Evolutionary conservation across 2,329 filamentous ascomycete species (phyloP).

Genomic region (Gremmenia infestans): DNA sequence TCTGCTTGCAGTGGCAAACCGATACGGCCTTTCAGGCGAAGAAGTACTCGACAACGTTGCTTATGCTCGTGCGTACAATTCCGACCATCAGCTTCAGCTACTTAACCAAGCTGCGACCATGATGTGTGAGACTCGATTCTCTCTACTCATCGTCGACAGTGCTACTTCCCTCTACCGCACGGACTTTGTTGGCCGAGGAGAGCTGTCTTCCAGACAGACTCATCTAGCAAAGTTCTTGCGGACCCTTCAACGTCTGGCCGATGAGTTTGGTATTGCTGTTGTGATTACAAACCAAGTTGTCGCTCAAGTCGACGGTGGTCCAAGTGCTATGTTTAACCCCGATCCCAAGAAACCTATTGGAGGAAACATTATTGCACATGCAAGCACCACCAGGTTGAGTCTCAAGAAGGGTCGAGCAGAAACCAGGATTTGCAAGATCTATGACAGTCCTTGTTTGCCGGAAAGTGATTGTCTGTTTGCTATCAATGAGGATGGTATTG

Average conservation of each 20-base stretch:
- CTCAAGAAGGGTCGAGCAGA: slow-evolving; percentile 93
- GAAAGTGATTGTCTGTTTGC: slow-evolving; percentile 97
- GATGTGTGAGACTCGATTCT: slow-evolving; percentile 99
- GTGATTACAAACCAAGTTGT: slow-evolving; percentile 99
- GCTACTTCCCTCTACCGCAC: slow-evolving; percentile 94
- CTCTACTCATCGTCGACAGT: slow-evolving; percentile 90
- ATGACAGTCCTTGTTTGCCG: slow-evolving; percentile 93
- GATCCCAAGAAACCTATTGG: slow-evolving; percentile 99
- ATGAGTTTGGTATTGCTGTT: slow-evolving; percentile 91
- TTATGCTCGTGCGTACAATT: slow-evolving; percentile 97
- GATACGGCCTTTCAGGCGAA: slow-evolving; percentile 91
- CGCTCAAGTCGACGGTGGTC: slow-evolving; percentile 93
- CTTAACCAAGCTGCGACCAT: slow-evolving; percentile 93
- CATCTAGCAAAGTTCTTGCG: slow-evolving; percentile 88
- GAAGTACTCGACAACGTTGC: slow-evolving; percentile 98
- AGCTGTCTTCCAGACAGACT: slow-evolving; percentile 88
- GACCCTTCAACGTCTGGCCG: slow-evolving; percentile 70
- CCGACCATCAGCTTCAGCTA: slow-evolving; percentile 92
- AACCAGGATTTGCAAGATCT: slow-evolving; percentile 97
- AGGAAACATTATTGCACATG: slow-evolving; percentile 97
- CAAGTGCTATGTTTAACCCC: slow-evolving; percentile 97
- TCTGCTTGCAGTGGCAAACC: slow-evolving; percentile 83
- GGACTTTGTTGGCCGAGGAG: slow-evolving; percentile 93
- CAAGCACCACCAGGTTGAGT: slow-evolving; percentile 89
- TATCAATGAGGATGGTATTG: slow-evolving; percentile 95